Evolutionary conservation across 2,329 filamentous ascomycete species (phyloP).

Genomic region (Akanthomyces lecanii): DNA sequence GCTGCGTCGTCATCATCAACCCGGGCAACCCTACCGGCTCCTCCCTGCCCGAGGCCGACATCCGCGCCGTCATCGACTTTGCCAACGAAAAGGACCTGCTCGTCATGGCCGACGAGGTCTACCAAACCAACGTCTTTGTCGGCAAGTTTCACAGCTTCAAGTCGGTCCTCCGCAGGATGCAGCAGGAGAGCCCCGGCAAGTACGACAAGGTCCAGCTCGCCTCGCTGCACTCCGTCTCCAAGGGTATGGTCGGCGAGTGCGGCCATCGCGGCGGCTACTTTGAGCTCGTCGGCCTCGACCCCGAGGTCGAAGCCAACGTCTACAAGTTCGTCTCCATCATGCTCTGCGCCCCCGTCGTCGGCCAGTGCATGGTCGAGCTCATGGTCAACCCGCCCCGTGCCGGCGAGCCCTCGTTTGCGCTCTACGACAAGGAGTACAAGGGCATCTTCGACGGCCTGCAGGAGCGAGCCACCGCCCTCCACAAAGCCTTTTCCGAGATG

Average conservation of each 20-base stretch:
- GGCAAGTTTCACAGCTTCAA: slow-evolving; percentile 97
- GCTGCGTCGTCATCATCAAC: slow-evolving; percentile 95
- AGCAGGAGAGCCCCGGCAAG: slow-evolving; percentile 66
- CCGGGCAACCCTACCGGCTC: slow-evolving; percentile 96
- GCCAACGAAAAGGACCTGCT: slow-evolving; percentile 82
- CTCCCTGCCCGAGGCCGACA: slow-evolving; percentile 71
- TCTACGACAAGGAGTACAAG: slow-evolving; percentile 83
- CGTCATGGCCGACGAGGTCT: slow-evolving; percentile 93
- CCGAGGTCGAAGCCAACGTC: slow-evolving; percentile 82
- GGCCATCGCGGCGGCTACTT: slow-evolving; percentile 98
- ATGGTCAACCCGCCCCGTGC: slow-evolving; percentile 93
- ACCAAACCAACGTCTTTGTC: slow-evolving; percentile 97
- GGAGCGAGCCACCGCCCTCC: slow-evolving; percentile 76
- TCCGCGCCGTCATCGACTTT: slow-evolving; percentile 81
- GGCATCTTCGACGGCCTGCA: slow-evolving; percentile 74
- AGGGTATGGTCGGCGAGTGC: slow-evolving; percentile 98
- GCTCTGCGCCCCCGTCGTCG: slow-evolving; percentile 90
- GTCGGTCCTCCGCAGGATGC: slow-evolving; percentile 74
- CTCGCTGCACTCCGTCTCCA: slow-evolving; percentile 88
- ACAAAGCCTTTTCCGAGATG: slow-evolving; percentile 89
- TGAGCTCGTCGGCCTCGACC: slow-evolving; percentile 86
- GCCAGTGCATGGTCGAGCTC: slow-evolving; percentile 92
- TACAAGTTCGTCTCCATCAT: slow-evolving; percentile 99
- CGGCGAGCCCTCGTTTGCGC: slow-evolving; percentile 77
- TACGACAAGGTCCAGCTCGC: slow-evolving; percentile 86